A percentile compares a stretch with the other conserved stretches of the same genome.
Conservation (phyloP, 352 stramenopile species). For the Phytophthora aleatoria region DNA sequence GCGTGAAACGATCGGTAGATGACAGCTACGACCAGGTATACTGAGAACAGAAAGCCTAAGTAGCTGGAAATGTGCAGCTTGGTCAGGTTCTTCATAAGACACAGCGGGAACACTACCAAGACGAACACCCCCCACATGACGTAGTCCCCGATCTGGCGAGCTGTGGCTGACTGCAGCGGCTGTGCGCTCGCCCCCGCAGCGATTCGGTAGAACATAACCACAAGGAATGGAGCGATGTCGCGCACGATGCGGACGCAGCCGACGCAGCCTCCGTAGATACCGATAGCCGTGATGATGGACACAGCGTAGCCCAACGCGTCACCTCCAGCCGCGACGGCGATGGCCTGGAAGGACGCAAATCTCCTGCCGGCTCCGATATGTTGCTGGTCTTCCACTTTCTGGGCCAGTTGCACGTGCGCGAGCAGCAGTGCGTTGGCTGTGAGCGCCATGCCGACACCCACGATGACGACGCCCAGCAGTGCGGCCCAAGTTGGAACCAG, state of each 20-base stretch:
- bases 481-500: conserved; percentile 49
- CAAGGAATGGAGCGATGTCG: conserved; percentile 70
- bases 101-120: conserved; percentile 67
- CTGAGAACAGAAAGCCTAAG: conserved; percentile 65
- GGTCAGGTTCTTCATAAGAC: conserved; percentile 72
- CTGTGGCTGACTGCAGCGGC: conserved; percentile 17
- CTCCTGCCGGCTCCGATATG: conserved; percentile 56
- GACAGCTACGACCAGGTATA: conserved; percentile 63
- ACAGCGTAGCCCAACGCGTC: conserved; percentile 63
- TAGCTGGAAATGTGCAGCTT: conserved; percentile 74
- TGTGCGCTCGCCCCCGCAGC: conserved; percentile 12
- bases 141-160: conserved; percentile 42
- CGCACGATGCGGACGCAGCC: conserved; percentile 72
- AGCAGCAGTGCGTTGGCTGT: conserved; percentile 64
- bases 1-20: conserved; percentile 59
- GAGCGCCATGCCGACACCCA: conserved; percentile 60
- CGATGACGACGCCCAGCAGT: conserved; percentile 45
- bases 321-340: conserved; percentile 59
- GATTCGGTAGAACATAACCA: conserved; percentile 39
- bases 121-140: conserved; percentile 58
- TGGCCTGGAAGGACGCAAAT: conserved; percentile 69
- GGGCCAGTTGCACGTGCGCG: conserved; percentile 57
- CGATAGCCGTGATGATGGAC: conserved; percentile 64
- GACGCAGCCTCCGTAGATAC: conserved; percentile 76
- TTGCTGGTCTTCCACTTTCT: conserved; percentile 45